phyloP scores from a whole-genome alignment of 2,329 filamentous ascomycete species.

The Trichocomaceae sp. region DNA sequence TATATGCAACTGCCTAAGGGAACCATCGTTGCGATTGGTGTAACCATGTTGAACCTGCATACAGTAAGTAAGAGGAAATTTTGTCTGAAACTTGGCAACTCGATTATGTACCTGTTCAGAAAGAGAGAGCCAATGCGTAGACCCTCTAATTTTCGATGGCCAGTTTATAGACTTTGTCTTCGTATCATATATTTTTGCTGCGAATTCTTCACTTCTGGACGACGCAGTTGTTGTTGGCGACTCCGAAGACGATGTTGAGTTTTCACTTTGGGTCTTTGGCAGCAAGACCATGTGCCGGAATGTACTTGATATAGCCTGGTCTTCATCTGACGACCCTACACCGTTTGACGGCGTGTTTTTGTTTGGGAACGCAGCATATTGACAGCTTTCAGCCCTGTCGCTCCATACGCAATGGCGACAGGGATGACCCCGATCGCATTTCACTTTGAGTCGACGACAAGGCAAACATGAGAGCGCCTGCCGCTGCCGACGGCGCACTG shows the following conservation, averaged over 20 bases:
- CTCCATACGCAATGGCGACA: conserved; percentile 14
- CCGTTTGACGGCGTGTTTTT: background rate
- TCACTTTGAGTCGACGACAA: conserved; percentile 14
- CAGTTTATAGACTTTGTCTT: background rate
- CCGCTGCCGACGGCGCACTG: conserved; percentile 12
- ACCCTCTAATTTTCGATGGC: conserved; percentile 12
- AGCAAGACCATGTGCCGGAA: conserved; percentile 1
- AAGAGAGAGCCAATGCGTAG: conserved; percentile 12
- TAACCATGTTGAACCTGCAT: conserved; percentile 5
- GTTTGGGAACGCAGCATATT: conserved; percentile 8
- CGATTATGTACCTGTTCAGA: conserved; percentile 7
- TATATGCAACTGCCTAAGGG: background rate
- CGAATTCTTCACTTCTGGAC: background rate
- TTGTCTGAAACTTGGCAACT: background rate
- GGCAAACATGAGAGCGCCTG: conserved; percentile 14
- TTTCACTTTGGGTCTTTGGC: conserved; percentile 1
- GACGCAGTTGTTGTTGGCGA: background rate
- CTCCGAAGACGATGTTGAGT: background rate
- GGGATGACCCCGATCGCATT: conserved; percentile 12
- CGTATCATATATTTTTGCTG: background rate
- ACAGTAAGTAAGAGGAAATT: background rate
- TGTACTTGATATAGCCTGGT: background rate
- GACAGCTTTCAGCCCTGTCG: conserved; percentile 12
- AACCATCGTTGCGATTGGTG: background rate
- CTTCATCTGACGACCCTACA: conserved; percentile 6